Evolutionary conservation across 2,329 filamentous ascomycete genomes (phyloP), one percentile per base, ranked within the genome.

Genomic region (Dothidotthia symphoricarpi): DNA sequence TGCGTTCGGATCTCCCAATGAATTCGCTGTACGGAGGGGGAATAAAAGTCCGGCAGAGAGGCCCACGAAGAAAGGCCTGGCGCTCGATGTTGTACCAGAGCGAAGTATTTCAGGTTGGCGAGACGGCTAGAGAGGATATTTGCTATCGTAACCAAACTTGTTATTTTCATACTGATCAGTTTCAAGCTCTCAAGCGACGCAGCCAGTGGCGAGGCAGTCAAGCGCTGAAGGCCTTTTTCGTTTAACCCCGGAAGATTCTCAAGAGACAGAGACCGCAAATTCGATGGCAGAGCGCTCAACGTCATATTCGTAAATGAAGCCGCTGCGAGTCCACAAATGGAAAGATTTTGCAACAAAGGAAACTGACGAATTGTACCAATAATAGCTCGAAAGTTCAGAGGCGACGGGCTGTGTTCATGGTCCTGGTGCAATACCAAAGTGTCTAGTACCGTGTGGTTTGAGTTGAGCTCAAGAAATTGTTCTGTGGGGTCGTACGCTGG

Each of bases 1-100:
- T 65, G 57, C 1, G 57, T 58, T 5, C 52, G 49, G 16, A 87
- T 75, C 52, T 81, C 78, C 77, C 78, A 81, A 51, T 82, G 78
- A 3, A 82, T 59, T 43, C 70, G 72, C 36, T 66, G 65, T 9
- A 82, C 63, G n/a, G 61, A 70, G 3, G 62, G 57, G 0, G 76
- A 78, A 5, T 68, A 68, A 17, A 81, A 66, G 9, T 72, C 53
- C 0, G 75, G 72, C 15, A 75, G 53, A 34, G 71, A 65, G 8
- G 63, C 60, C 12, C 68, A 69, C 4, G 66, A 53, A 3, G 68
- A 64, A 13, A 76, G 52, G 7, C 62, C 68, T 2, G 76, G 77
- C 1, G 69, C 71, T 42, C 63, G 68, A 28, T 73, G 66, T 27
- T 82, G 79, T 3, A 75, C 65, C 26, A 82, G 60, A 2, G 71